These are phyloP conservation scores for Acer yangbiense DNA, from an alignment of 345 rosid species.

Conservation along the genomic window DNA sequence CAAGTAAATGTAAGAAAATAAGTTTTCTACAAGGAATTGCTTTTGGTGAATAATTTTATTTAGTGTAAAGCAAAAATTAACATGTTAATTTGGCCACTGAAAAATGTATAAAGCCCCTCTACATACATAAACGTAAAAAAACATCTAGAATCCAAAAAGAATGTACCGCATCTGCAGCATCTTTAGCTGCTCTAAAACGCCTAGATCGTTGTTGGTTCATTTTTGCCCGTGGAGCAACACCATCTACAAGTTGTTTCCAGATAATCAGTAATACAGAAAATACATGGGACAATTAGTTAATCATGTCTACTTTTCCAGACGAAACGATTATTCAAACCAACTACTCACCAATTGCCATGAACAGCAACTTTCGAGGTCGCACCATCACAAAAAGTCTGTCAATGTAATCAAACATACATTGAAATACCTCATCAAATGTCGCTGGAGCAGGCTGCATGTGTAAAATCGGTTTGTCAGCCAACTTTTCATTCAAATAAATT, in stretches of 20 bases:
- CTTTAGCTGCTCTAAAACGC: constrained; percentile 93
- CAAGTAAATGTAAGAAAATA: neutral
- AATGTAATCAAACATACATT: constrained; percentile 82
- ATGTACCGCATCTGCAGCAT: constrained; percentile 84
- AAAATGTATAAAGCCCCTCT: neutral
- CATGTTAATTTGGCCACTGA: neutral
- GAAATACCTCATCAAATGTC: constrained; percentile 78
- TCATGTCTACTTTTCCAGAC: neutral
- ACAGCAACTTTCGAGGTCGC: constrained; percentile 84
- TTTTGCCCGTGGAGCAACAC: constrained; percentile 98
- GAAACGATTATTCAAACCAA: neutral
- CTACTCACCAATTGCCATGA: constrained; percentile 84
- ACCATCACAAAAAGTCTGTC: constrained; percentile 93
- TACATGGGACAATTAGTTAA: neutral
- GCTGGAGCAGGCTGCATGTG: constrained; percentile 75
- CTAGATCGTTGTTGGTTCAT: constrained; percentile 97
- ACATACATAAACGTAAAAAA: constrained; percentile 8
- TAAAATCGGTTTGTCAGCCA: neutral
- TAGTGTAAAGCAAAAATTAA: neutral
- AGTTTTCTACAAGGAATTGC: neutral
- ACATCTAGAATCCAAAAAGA: constrained; percentile 17
- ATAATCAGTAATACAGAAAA: constrained; percentile 22
- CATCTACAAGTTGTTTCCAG: constrained; percentile 52
- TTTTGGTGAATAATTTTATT: neutral
- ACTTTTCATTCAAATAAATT: neutral